Percentiles rank a stretch among this genome's conserved stretches.
Conservation (phyloP, 78 protist species). For the slime mould (Dictyostelium discoideum) region DNA sequence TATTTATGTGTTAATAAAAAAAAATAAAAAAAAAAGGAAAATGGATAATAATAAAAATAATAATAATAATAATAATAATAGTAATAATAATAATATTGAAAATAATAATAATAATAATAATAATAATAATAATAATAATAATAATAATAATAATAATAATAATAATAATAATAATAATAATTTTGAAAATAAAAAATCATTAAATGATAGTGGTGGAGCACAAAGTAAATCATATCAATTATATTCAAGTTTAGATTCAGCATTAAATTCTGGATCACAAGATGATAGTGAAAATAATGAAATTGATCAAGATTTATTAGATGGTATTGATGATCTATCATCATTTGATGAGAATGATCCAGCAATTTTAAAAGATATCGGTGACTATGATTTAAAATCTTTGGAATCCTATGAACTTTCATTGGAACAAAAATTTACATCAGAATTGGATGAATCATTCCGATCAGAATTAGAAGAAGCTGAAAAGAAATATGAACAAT, state of each 20-base stretch:
- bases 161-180: neutral
- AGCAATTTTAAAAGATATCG: neutral
- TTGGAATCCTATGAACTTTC: neutral
- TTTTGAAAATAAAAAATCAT: neutral
- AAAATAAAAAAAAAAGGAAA: neutral
- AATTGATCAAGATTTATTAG: slow-evolving; percentile 14
- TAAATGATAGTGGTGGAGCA: neutral
- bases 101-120: neutral
- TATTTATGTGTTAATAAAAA: neutral
- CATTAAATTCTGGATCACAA: neutral
- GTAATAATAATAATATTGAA: neutral
- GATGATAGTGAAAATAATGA: neutral
- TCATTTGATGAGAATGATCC: slow-evolving; percentile 15
- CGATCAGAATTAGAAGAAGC: slow-evolving; percentile 6
- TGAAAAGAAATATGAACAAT: slow-evolving; percentile 1
- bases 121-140: neutral
- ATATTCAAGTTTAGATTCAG: slow-evolving; percentile 15
- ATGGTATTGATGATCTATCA: slow-evolving; percentile 5
- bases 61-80: neutral
- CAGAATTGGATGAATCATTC: neutral
- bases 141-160: neutral
- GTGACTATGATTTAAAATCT: slow-evolving; percentile 9
- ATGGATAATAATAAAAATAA: neutral
- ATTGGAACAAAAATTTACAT: neutral
- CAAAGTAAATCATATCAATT: slow-evolving; percentile 12